phyloP scores from a whole-genome alignment of 116 monocot species.

The Papilionanthe hybrid region DNA sequence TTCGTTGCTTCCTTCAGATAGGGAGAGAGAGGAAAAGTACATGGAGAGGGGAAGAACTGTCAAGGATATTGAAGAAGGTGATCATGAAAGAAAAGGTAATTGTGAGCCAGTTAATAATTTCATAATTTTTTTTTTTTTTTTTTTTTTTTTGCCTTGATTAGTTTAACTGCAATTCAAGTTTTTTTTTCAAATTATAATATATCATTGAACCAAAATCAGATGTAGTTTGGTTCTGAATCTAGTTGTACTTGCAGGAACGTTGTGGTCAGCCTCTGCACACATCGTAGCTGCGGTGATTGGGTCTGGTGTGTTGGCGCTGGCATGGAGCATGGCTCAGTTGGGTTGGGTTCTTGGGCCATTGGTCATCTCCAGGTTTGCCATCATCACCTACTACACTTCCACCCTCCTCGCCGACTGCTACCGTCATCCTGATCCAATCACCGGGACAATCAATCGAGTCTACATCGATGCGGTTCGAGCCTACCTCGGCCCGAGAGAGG shows the following conservation, averaged over 20 bases:
- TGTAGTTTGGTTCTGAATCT: background rate
- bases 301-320: conserved; percentile 39
- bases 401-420: conserved; percentile 43
- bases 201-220: background rate
- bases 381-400: conserved; percentile 44
- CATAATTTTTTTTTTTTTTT: no score
- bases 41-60: conserved; percentile 5
- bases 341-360: conserved; percentile 43
- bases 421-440: conserved; percentile 31
- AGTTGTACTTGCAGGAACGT: conserved; percentile 22
- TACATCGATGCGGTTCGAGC: conserved; percentile 45
- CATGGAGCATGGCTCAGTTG: conserved; percentile 51
- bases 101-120: no score
- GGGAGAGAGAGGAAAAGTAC: background rate
- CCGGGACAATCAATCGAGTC: conserved; percentile 27
- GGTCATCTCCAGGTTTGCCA: conserved; percentile 32
- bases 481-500: conserved; percentile 35
- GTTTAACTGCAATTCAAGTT: background rate
- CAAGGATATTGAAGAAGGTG: conserved; percentile 8
- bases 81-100: conserved; percentile 10
- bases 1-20: background rate
- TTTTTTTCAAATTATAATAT: background rate
- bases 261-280: conserved; percentile 42
- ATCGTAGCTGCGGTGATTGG: conserved; percentile 46
- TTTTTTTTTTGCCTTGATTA: no score